Evolutionary conservation across 345 rosid species (phyloP).

Genomic region (Eucalyptus cloeziana): DNA sequence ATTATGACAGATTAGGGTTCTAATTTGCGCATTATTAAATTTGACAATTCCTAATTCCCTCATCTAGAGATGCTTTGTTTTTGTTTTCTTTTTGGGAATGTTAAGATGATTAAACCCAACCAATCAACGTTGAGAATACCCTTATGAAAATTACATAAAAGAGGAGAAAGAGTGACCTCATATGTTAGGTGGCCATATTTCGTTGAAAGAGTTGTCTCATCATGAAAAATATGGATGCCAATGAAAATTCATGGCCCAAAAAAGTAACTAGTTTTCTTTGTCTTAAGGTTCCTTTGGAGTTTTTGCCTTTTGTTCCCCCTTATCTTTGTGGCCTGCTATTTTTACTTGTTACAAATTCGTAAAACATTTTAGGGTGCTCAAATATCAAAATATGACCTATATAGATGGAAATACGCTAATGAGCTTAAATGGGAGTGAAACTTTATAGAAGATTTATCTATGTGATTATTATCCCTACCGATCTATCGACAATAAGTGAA

Average conservation of each 20-base stretch:
- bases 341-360: not conserved
- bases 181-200: not conserved
- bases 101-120: not conserved
- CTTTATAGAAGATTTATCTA: not conserved
- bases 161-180: not conserved
- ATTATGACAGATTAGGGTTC: not conserved
- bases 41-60: not conserved
- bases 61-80: not conserved
- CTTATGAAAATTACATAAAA: too few species aligned
- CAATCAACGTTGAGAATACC: too few species aligned
- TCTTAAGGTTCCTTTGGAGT: not conserved
- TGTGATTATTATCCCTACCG: not conserved
- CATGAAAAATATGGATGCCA: not conserved
- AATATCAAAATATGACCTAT: not conserved
- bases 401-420: not conserved
- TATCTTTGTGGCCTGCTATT: not conserved
- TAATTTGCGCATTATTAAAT: not conserved
- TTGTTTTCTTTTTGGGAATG: not conserved
- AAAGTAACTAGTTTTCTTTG: not conserved
- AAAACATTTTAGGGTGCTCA: not conserved
- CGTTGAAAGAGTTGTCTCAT: not conserved
- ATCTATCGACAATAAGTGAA: not conserved
- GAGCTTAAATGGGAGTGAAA: not conserved
- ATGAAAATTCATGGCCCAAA: not conserved
- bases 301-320: not conserved